These are phyloP conservation scores for Calonectria pseudoturangicola DNA, from an alignment of 2,329 filamentous ascomycete species.

Conservation along the genomic window DNA sequence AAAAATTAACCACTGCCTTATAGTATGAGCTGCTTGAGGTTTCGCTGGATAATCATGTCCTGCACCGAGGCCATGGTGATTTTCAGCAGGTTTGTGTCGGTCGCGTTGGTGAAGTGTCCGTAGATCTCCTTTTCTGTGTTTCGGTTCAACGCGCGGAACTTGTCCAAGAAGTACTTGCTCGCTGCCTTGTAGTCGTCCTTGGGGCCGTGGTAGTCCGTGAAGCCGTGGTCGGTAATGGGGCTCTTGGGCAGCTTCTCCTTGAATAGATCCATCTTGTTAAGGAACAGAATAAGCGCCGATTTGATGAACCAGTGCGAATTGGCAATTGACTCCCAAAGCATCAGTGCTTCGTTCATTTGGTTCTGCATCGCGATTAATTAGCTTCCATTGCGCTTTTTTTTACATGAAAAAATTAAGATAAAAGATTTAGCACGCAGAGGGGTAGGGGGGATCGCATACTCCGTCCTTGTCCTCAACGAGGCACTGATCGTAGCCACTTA, in stretches of 20 bases:
- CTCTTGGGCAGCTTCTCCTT: constrained; percentile 83
- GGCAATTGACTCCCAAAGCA: constrained; percentile 90
- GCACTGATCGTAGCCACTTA: constrained; percentile 97
- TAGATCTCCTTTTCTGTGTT: constrained; percentile 79
- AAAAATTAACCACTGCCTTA: constrained; percentile 45
- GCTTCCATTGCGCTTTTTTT: background rate
- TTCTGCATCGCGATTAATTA: constrained; percentile 71
- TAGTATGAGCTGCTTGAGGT: constrained; percentile 84
- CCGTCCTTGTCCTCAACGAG: constrained; percentile 97
- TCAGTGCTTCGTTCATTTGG: constrained; percentile 92
- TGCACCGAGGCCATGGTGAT: constrained; percentile 91
- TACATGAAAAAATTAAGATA: too few species aligned
- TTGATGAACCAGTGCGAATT: constrained; percentile 92
- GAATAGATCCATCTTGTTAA: constrained; percentile 93
- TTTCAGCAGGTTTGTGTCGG: constrained; percentile 84
- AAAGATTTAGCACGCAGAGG: background rate
- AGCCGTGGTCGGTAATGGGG: constrained; percentile 83
- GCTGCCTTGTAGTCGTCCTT: constrained; percentile 83
- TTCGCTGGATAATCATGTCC: constrained; percentile 91
- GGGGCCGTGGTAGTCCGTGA: constrained; percentile 86
- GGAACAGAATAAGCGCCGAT: constrained; percentile 87
- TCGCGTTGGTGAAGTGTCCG: constrained; percentile 78
- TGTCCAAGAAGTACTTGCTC: constrained; percentile 88
- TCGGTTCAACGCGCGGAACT: constrained; percentile 85
- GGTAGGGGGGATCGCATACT: constrained; percentile 71